These are phyloP conservation scores for Alternaria rosae DNA, from an alignment of 2,329 filamentous ascomycete genomes.

Conservation along the genomic window DNA sequence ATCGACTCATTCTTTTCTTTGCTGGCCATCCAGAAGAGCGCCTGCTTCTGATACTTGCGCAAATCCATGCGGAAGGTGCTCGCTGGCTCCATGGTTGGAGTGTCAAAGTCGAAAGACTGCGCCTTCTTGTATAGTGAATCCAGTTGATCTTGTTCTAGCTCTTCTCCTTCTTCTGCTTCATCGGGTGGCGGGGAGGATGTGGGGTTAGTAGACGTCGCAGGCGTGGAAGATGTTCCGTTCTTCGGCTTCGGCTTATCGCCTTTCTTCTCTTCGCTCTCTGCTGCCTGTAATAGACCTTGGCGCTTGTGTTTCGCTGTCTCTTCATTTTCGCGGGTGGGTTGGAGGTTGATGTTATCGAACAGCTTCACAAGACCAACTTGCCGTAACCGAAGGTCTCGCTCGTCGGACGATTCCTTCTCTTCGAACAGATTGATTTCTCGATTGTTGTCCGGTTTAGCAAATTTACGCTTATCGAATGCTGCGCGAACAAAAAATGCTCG, in stretches of 20 bases:
- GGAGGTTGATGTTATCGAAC: conserved; percentile 85
- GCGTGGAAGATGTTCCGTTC: conserved; percentile 48
- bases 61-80: conserved; percentile 82
- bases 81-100: conserved; percentile 83
- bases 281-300: conserved; percentile 85
- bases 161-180: conserved; percentile 81
- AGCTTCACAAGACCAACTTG: conserved; percentile 89
- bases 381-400: conserved; percentile 80
- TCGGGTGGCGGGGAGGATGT: conserved; percentile 65
- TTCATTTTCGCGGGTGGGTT: conserved; percentile 77
- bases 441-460: conserved; percentile 72
- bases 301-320: conserved; percentile 79
- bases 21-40: conserved; percentile 92
- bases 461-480: conserved; percentile 72
- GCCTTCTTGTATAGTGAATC: conserved; percentile 95
- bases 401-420: conserved; percentile 83
- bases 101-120: conserved; percentile 94
- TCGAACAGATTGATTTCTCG: conserved; percentile 78
- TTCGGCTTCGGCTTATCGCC: conserved; percentile 57
- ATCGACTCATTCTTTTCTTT: conserved; percentile 85
- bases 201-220: conserved; percentile 47
- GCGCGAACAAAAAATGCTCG: conserved; percentile 76
- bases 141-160: conserved; percentile 93
- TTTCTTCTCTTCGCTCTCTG: conserved; percentile 81
- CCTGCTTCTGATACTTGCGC: conserved; percentile 93